A percentile compares a stretch with the other conserved stretches of the same genome.
phyloP scores from a whole-genome alignment of 2,329 filamentous ascomycete genomes.

The Nothomitra cinnamomea region DNA sequence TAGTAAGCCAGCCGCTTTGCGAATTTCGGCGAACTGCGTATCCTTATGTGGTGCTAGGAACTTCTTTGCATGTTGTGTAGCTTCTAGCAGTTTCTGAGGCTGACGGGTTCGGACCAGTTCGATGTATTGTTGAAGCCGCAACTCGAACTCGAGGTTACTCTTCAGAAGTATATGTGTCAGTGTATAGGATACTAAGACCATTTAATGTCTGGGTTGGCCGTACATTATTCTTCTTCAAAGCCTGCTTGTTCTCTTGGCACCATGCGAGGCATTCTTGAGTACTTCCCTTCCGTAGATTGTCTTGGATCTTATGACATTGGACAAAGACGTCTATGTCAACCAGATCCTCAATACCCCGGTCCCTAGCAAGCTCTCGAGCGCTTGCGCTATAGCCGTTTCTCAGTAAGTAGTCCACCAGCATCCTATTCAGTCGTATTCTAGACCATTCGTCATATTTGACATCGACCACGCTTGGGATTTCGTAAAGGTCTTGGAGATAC shows the following conservation, averaged over 20 bases:
- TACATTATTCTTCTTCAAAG: conserved; percentile 73
- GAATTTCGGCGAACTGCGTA: conserved; percentile 50
- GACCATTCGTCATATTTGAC: conserved; percentile 91
- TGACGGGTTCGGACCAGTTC: conserved; percentile 62
- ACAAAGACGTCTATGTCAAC: conserved; percentile 84
- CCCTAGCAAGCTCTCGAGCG: conserved; percentile 55
- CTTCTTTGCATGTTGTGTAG: conserved; percentile 66
- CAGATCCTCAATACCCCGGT: conserved; percentile 60
- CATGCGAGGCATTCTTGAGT: conserved; percentile 69
- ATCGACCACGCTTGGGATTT: conserved; percentile 67
- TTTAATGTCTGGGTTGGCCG: conserved; percentile 14
- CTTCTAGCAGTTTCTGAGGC: conserved; percentile 50
- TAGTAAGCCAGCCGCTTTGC: conserved; percentile 61
- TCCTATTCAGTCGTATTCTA: conserved; percentile 58
- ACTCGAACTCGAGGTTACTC: conserved; percentile 80
- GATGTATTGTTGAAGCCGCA: conserved; percentile 87
- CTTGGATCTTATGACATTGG: conserved; percentile 60
- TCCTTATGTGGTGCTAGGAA: conserved; percentile 56
- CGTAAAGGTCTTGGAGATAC: conserved; percentile 67
- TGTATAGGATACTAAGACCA: not conserved
- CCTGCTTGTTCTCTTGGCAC: conserved; percentile 88
- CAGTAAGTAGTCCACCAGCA: conserved; percentile 85
- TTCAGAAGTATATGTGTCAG: conserved; percentile 18
- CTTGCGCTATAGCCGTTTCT: conserved; percentile 67
- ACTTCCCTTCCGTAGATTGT: conserved; percentile 51